Percentiles rank a stretch among this genome's conserved stretches.
These are phyloP conservation scores for Penicillium riverlandense DNA, from an alignment of 495 filamentous ascomycete genomes.

Conservation along the genomic window DNA sequence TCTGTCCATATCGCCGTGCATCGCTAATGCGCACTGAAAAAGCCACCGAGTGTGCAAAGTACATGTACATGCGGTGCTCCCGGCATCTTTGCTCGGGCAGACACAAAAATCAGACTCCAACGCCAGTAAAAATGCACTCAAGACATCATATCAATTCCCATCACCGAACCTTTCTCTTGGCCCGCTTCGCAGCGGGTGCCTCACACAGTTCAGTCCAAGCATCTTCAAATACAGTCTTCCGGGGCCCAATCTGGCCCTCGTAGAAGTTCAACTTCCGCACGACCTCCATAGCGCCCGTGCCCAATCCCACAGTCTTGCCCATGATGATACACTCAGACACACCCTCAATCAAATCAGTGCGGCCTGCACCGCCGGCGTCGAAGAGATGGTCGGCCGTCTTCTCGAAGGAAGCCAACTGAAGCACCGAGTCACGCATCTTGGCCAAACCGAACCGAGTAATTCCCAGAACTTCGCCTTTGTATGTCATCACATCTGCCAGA, in stretches of 20 bases:
- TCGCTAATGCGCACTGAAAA: constrained; percentile 2
- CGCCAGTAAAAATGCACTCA: constrained; percentile 18
- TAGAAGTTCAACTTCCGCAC: constrained; percentile 66
- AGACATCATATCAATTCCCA: constrained; percentile 4
- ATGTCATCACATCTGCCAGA: constrained; percentile 98
- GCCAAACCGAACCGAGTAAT: constrained; percentile 94
- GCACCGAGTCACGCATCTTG: constrained; percentile 92
- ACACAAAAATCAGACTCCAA: constrained; percentile 11
- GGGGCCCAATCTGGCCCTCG: constrained; percentile 52
- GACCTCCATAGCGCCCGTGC: constrained; percentile 87
- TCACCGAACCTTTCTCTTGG: constrained; percentile 17
- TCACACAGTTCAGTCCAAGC: constrained; percentile 47
- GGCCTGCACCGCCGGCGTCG: constrained; percentile 85
- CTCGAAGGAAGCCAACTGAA: constrained; percentile 95
- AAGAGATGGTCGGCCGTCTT: constrained; percentile 98
- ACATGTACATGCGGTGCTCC: constrained; percentile 17
- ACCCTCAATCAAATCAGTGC: constrained; percentile 81
- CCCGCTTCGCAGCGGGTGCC: constrained; percentile 13
- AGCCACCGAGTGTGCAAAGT: constrained; percentile 6
- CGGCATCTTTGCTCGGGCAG: not conserved
- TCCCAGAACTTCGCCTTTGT: constrained; percentile 94
- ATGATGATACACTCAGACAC: constrained; percentile 98
- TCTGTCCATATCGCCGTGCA: not conserved
- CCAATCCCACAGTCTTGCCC: constrained; percentile 85
- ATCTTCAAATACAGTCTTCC: constrained; percentile 72